Conservation (phyloP, 345 rosid genomes). For the Melaleuca alternifolia region DNA sequence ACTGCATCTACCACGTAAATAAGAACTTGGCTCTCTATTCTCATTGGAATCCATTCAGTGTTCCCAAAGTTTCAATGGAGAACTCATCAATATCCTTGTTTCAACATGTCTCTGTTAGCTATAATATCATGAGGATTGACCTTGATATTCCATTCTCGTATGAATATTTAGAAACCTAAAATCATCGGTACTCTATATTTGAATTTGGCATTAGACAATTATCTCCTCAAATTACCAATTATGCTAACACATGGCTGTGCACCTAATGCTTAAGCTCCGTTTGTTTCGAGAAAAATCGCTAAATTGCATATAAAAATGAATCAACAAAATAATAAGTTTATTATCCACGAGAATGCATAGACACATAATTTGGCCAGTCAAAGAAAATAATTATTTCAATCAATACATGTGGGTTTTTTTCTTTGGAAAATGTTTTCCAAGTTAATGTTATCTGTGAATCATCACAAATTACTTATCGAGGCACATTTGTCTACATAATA, state of each 20-base stretch:
- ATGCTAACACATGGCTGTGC: background rate
- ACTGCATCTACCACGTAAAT: background rate
- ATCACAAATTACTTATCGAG: background rate
- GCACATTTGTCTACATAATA: background rate
- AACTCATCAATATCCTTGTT: too few relatives aligned
- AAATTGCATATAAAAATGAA: background rate
- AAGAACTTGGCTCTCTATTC: background rate
- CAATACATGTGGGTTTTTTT: accelerated
- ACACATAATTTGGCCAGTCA: accelerated
- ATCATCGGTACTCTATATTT: background rate
- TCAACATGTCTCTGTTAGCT: background rate
- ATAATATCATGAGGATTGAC: background rate
- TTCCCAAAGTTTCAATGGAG: too few relatives aligned
- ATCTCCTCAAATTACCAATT: background rate
- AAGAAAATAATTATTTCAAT: accelerated
- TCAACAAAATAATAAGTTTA: too few relatives aligned
- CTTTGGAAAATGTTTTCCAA: background rate
- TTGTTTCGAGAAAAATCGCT: background rate
- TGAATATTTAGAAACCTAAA: background rate
- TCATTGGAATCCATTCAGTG: background rate
- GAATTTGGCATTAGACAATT: background rate
- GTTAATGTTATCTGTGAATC: background rate
- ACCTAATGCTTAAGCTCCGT: background rate
- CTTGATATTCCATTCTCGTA: background rate
- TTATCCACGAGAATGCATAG: accelerated